Conservation (phyloP, 1,284 basidiomycete genomes). For the Fomitopsis pinicola region DNA sequence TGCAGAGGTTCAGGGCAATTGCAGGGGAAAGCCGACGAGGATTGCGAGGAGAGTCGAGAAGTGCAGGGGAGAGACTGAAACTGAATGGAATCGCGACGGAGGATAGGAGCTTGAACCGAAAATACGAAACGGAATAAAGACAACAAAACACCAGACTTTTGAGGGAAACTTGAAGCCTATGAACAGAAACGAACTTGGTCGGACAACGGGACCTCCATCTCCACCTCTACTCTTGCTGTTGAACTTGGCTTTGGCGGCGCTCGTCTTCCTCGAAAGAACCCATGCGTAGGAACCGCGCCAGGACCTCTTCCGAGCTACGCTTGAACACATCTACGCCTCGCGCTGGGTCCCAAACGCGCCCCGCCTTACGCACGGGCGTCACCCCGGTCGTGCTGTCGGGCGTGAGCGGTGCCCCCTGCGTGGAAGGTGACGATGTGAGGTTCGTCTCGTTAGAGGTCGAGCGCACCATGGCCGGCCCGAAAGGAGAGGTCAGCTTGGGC, state of each 20-base stretch:
- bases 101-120: not conserved
- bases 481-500: conserved; percentile 20
- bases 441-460: conserved; percentile 29
- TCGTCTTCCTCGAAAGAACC: conserved; percentile 62
- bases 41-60: not conserved
- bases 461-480: conserved; percentile 23
- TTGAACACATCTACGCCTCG: conserved; percentile 79
- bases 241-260: conserved; percentile 15
- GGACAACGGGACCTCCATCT: not conserved
- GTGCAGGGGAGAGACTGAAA: not conserved
- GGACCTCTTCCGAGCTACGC: conserved; percentile 76
- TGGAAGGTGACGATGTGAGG: conserved; percentile 40
- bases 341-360: conserved; percentile 74
- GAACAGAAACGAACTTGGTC: not conserved
- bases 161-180: conserved; percentile 1
- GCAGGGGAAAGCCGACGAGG: not conserved
- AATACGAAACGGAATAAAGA: conserved; percentile 14
- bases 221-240: not conserved
- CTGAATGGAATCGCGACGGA: not conserved
- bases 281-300: conserved; percentile 74
- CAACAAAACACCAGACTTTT: conserved; percentile 4
- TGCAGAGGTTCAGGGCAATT: not conserved
- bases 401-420: conserved; percentile 35
- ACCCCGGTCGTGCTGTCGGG: conserved; percentile 6
- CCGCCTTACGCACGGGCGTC: conserved; percentile 26